Evolutionary conservation across 345 rosid species (phyloP).

Genomic region (Brassica napus): Da-Ae NC_063435.1:11694001-11694500

Average conservation of each 20-base stretch:
- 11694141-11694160: constrained; percentile 5
- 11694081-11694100: constrained; percentile 11
- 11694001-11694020: no score
- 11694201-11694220: constrained; percentile 25
- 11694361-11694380: not conserved
- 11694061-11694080: constrained; percentile 1
- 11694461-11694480: constrained; percentile 19
- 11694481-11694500: constrained; percentile 9
- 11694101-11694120: constrained; percentile 25
- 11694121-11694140: not conserved
- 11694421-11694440: not conserved
- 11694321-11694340: not conserved
- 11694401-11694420: constrained; percentile 7
- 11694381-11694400: constrained; percentile 28
- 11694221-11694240: not conserved
- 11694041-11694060: no score
- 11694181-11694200: constrained; percentile 6
- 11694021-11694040: no score
- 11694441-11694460: constrained; percentile 11
- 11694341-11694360: not conserved
- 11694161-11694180: constrained; percentile 2
- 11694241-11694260: constrained; percentile 3
- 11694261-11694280: not conserved
- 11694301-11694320: not conserved
- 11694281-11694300: constrained; percentile 9